phyloP scores from a whole-genome alignment of 2,329 filamentous ascomycete species.

The Venturia aucupariae region DNA sequence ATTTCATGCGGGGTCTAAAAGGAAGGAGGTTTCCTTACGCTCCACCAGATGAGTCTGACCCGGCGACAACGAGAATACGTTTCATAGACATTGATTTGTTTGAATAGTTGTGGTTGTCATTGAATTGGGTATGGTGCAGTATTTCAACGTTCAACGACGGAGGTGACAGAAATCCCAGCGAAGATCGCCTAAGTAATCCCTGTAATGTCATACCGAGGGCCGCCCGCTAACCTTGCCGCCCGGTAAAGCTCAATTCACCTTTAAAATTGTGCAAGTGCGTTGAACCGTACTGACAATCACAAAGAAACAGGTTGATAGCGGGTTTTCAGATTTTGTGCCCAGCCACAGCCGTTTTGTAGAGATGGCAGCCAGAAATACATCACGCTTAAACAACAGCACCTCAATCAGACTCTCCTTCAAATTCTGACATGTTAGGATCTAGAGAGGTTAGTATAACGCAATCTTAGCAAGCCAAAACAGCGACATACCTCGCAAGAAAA shows the following conservation, averaged over 20 bases:
- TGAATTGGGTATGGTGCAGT: slow-evolving; percentile 1
- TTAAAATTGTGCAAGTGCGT: too few relatives aligned
- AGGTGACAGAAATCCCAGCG: not conserved
- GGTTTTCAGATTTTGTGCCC: not conserved
- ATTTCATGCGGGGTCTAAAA: slow-evolving; percentile 6
- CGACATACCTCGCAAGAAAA: slow-evolving; percentile 32
- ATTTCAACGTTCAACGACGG: not conserved
- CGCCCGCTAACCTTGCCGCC: not conserved
- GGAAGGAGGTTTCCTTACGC: slow-evolving; percentile 51
- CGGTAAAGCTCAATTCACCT: not conserved
- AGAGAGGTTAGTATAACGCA: slow-evolving; percentile 3
- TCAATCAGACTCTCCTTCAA: slow-evolving; percentile 37
- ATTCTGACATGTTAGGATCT: slow-evolving; percentile 39
- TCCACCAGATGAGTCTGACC: slow-evolving; percentile 84
- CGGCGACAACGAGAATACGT: slow-evolving; percentile 71
- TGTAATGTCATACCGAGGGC: not conserved
- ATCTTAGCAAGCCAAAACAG: not conserved
- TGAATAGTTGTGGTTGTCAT: not conserved
- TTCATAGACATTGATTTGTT: not conserved
- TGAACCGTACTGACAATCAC: too few relatives aligned
- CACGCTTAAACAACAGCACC: not conserved
- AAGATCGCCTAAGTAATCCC: not conserved
- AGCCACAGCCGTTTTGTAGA: not conserved
- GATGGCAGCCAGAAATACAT: not conserved
- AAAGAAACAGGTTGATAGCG: too few relatives aligned